These are phyloP conservation scores for Loxodes magnus DNA, from an alignment of 73 alveolate genomes.

Conservation along the genomic window DNA sequence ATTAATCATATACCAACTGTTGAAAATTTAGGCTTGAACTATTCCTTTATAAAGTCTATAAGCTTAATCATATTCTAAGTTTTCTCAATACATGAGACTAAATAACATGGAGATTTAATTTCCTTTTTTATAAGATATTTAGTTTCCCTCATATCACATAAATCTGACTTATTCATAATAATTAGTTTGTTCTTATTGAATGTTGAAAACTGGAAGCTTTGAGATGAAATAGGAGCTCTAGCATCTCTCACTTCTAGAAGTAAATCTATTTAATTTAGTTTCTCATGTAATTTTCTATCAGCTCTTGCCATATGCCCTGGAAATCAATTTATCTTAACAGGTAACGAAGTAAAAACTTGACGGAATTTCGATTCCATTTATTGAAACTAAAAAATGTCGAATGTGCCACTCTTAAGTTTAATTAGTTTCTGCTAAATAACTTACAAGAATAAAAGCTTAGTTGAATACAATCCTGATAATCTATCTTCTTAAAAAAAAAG, in stretches of 20 bases:
- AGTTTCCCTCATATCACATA: constrained; percentile 44
- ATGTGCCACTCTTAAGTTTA: no score
- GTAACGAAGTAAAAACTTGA: no score
- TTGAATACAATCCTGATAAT: no score
- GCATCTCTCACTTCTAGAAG: constrained; percentile 81
- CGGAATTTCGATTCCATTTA: no score
- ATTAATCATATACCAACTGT: constrained; percentile 80
- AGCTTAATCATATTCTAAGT: constrained; percentile 40
- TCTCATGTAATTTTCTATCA: constrained; percentile 26
- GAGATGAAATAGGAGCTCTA: constrained; percentile 59
- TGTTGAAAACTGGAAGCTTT: constrained; percentile 36
- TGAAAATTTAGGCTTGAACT: constrained; percentile 48
- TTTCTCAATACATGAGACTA: constrained; percentile 45
- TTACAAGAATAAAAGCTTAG: no score
- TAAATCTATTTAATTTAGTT: constrained; percentile 43
- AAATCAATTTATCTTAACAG: constrained; percentile 60
- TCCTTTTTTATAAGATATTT: constrained; percentile 30
- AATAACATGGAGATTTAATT: constrained; percentile 19
- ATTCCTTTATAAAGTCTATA: constrained; percentile 17
- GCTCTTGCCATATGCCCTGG: constrained; percentile 92
- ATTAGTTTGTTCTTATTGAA: constrained; percentile 39
- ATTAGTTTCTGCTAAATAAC: no score
- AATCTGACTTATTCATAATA: constrained; percentile 64
- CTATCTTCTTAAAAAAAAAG: no score
- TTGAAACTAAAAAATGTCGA: no score